Base-by-base conservation (phyloP, 352 stramenopile genomes). In the Pythium utonaiense region DNA sequence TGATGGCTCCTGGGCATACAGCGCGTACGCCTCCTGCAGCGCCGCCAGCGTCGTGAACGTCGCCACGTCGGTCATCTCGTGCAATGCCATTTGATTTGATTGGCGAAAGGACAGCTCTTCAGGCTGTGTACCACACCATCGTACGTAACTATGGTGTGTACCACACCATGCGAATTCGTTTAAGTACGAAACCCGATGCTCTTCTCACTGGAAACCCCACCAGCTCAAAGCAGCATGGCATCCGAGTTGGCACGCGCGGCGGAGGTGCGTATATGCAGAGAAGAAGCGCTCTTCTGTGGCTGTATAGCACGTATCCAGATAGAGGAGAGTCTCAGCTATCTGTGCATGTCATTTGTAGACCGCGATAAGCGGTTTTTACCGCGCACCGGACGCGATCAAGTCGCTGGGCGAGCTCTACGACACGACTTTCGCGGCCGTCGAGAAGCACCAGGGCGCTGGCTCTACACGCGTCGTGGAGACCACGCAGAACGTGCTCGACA, bases 311-410 rank as follows among this genome's bases (percentile, higher is more conserved):
- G 27, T 63, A 12, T 16, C 31, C 7, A 21, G 45, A 60, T 50
- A 71, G 25, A 24, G 6, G 7, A 41, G 33, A n/a, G 31, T 19
- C 52, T 62, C 7, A 58, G 21, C 31, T 57, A 60, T 69, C 52
- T 62, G 47, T 27, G 25, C 34, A 13, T 51, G 21, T 53, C 19
- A 9, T 53, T 16, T 19, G 1, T 41, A 95, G 83, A 63, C 53
- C 25, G 76, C 78, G 24, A 79, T 95, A 54, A 53, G 36, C 28
- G 66, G 74, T 38, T 92, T 95, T 47, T 91, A 82, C 67, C 70
- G 69, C 47, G 55, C 44, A 13, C 63, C 73, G 0, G 75, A 95
- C 49, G 81, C 85, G 48, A 56, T 91, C 31, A 64, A 51, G 38
- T 64, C 66, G 42, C 75, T 93, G 25, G 69, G 72, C 12, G 57